Conservation (phyloP, 352 stramenopile species). For the Globisporangium viniferum region DNA sequence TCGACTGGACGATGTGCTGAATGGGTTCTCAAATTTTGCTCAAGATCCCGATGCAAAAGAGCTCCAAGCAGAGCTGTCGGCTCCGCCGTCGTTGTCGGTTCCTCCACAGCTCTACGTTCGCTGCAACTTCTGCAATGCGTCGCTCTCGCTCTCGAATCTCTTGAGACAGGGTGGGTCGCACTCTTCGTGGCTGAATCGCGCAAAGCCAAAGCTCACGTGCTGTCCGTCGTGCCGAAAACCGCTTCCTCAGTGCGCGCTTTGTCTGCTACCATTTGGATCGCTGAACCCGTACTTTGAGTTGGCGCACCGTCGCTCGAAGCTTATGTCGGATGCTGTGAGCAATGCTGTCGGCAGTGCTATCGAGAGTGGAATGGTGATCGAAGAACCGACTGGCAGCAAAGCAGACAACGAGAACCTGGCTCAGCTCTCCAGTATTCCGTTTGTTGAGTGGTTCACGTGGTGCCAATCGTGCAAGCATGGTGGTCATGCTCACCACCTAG, state of each 20-base stretch:
- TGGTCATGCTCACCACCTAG: conserved; percentile 92
- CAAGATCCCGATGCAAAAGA: conserved; percentile 46
- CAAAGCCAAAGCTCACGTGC: conserved; percentile 88
- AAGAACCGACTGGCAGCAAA: conserved; percentile 47
- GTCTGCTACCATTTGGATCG: conserved; percentile 90
- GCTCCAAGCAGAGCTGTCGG: conserved; percentile 37
- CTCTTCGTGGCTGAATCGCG: conserved; percentile 86
- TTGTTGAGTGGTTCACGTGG: conserved; percentile 96
- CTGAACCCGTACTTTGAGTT: conserved; percentile 96
- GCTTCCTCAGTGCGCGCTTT: conserved; percentile 91
- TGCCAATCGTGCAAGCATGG: conserved; percentile 90
- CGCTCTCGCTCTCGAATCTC: conserved; percentile 86
- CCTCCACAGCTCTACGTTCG: conserved; percentile 91
- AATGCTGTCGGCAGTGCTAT: conserved; percentile 27
- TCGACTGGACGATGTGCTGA: conserved; percentile 86
- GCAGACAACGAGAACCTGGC: conserved; percentile 81
- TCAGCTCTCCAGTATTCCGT: conserved; percentile 91
- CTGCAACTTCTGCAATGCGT: conserved; percentile 94
- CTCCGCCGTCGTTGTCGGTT: conserved; percentile 50
- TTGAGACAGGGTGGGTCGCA: conserved; percentile 87
- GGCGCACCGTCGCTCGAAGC: conserved; percentile 71
- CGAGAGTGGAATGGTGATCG: conserved; percentile 37
- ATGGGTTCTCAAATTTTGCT: conserved; percentile 61
- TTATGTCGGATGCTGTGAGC: conserved; percentile 51
- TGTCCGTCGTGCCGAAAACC: conserved; percentile 92